A percentile compares a stretch with the other conserved stretches of the same genome.
These are phyloP conservation scores for Penicillium diatomitis DNA, from an alignment of 495 filamentous ascomycete genomes.

Conservation along the genomic window DNA sequence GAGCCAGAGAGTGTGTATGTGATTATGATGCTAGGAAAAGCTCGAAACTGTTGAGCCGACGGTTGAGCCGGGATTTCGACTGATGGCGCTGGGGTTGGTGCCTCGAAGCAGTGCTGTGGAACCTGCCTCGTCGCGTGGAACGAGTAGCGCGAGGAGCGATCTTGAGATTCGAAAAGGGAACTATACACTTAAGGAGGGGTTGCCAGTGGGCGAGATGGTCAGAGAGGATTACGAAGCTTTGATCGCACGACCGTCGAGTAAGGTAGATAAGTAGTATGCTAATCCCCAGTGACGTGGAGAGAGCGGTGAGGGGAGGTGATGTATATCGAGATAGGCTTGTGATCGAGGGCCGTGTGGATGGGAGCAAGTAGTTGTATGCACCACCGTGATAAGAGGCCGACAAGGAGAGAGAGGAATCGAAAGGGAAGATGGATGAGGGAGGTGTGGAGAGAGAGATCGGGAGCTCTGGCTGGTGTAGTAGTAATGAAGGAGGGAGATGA, in stretches of 20 bases:
- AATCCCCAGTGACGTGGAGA: neutral
- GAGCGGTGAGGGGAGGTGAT: too few species aligned
- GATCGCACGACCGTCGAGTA: too few species aligned
- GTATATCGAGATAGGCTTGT: too few species aligned
- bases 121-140: slow-evolving; percentile 4
- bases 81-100: too few species aligned
- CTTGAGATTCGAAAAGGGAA: neutral
- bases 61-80: too few species aligned
- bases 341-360: too few species aligned
- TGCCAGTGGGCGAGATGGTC: neutral
- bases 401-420: slow-evolving; percentile 2
- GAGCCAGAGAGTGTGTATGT: neutral
- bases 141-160: neutral
- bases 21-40: too few species aligned
- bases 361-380: too few species aligned
- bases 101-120: slow-evolving; percentile 5
- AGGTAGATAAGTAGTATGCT: neutral
- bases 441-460: slow-evolving; percentile 2
- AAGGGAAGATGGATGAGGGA: neutral
- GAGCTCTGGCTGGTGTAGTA: neutral
- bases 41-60: too few species aligned
- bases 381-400: too few species aligned
- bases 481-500: slow-evolving; percentile 21
- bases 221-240: too few species aligned
- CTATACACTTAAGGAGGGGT: neutral